These are phyloP conservation scores for Collybia sordida DNA, from an alignment of 768 basidiomycete species.

Conservation along the genomic window DNA sequence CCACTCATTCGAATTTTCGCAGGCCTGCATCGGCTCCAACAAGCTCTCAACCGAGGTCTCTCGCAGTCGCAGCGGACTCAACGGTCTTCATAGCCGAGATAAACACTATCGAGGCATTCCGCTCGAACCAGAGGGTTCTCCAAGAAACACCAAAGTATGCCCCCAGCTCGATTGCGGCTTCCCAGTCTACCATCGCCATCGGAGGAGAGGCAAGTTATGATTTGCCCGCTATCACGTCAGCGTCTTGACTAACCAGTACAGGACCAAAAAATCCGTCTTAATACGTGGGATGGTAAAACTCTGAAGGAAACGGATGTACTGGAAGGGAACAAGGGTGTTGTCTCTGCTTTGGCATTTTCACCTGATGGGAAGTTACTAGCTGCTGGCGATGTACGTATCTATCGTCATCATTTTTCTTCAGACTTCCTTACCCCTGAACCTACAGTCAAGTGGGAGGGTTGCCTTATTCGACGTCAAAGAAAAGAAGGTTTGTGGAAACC, in stretches of 20 bases:
- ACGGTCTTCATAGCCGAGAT: constrained; percentile 67
- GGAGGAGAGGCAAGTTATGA: constrained; percentile 64
- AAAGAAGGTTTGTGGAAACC: constrained; percentile 46
- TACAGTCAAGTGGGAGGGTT: constrained; percentile 79
- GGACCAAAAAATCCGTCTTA: constrained; percentile 76
- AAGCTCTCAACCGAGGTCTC: constrained; percentile 62
- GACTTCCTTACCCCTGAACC: constrained; percentile 2
- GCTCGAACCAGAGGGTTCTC: constrained; percentile 66
- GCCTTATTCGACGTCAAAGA: constrained; percentile 71
- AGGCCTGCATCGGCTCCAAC: constrained; percentile 57
- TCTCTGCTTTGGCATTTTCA: constrained; percentile 79
- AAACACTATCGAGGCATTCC: constrained; percentile 61
- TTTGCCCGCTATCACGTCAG: not conserved
- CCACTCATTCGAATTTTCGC: not conserved
- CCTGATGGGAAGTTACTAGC: constrained; percentile 75
- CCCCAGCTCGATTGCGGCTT: constrained; percentile 59
- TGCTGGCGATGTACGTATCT: constrained; percentile 76
- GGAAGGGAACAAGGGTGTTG: constrained; percentile 66
- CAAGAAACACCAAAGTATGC: constrained; percentile 50
- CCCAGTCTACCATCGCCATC: constrained; percentile 56
- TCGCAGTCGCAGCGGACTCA: constrained; percentile 58
- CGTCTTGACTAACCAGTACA: constrained; percentile 20
- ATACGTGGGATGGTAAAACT: constrained; percentile 67
- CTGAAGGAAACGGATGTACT: constrained; percentile 57
- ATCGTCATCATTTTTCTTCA: not conserved